phyloP scores from a whole-genome alignment of 2,329 filamentous ascomycete species.

The Colletotrichum musicola region DNA sequence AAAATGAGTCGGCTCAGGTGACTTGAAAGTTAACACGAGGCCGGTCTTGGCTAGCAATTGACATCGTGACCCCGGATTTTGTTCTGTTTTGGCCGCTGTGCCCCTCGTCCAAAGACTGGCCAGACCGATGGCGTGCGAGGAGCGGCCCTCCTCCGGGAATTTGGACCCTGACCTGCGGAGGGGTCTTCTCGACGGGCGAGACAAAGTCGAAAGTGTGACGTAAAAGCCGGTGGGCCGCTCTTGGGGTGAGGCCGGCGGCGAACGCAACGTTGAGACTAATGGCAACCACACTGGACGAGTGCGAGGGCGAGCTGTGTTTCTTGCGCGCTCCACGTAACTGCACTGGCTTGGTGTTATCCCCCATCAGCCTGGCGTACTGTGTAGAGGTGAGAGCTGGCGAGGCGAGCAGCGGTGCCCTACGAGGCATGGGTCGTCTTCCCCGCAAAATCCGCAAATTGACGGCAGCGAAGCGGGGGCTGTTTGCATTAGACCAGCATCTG shows the following conservation, averaged over 20 bases:
- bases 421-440: slow-evolving; percentile 35
- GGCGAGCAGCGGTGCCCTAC: slow-evolving; percentile 22
- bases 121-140: slow-evolving; percentile 33
- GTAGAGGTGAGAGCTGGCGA: slow-evolving; percentile 1
- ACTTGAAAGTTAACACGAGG: slow-evolving; percentile 33
- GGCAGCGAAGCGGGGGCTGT: slow-evolving; percentile 29
- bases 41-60: slow-evolving; percentile 19
- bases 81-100: slow-evolving; percentile 6
- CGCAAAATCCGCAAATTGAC: slow-evolving; percentile 35
- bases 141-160: slow-evolving; percentile 15
- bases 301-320: not conserved
- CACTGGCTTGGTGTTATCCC: slow-evolving; percentile 1
- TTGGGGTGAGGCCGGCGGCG: slow-evolving; percentile 29
- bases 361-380: slow-evolving; percentile 1
- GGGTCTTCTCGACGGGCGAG: slow-evolving; percentile 8
- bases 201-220: slow-evolving; percentile 31
- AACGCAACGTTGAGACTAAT: slow-evolving; percentile 2
- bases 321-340: slow-evolving; percentile 1
- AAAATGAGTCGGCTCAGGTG: slow-evolving; percentile 36
- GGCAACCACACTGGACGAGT: slow-evolving; percentile 6
- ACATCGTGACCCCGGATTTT: slow-evolving; percentile 33
- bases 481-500: slow-evolving; percentile 35
- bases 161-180: slow-evolving; percentile 16
- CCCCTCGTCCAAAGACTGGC: not conserved
- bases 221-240: slow-evolving; percentile 31